Conservation (phyloP, 1,284 basidiomycete genomes). For the Coniferiporia weirii region DNA sequence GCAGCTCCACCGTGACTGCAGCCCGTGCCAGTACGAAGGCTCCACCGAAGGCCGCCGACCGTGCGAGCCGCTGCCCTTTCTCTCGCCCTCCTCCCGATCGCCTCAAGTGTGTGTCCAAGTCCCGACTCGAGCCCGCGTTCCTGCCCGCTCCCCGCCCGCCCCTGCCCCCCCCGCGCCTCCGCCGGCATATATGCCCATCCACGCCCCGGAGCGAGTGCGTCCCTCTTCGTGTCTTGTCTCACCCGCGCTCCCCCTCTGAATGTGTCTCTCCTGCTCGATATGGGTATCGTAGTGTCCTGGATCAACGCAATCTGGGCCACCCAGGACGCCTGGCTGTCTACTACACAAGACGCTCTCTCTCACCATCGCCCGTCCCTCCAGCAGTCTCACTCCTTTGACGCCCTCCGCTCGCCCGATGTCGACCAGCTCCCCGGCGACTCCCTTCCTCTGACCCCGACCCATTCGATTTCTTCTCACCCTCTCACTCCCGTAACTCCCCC, state of each 20-base stretch:
- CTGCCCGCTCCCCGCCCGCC: too few relatives aligned
- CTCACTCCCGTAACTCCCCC: background rate
- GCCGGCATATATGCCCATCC: constrained; percentile 13
- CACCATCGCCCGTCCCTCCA: constrained; percentile 11
- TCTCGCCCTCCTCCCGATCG: background rate
- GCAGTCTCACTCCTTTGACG: constrained; percentile 7
- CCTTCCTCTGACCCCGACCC: background rate
- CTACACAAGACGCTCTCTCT: background rate
- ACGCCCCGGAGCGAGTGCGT: constrained; percentile 12
- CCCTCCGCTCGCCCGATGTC: constrained; percentile 6
- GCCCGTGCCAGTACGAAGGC: background rate
- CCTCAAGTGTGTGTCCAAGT: too few relatives aligned
- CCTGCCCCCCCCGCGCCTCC: background rate
- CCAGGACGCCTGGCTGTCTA: constrained; percentile 8
- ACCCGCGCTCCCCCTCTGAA: background rate
- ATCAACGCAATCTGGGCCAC: constrained; percentile 10
- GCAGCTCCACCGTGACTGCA: constrained; percentile 1
- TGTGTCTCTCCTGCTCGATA: constrained; percentile 8
- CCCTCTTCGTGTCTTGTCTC: constrained; percentile 1
- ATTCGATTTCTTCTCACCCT: background rate
- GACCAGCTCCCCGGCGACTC: background rate
- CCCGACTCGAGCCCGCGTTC: too few relatives aligned
- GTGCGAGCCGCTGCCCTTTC: background rate
- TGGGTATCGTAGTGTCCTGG: constrained; percentile 20
- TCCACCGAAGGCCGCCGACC: background rate